Conservation (phyloP, 208 protist genomes). For the Wallacemonas sp. region DNA sequence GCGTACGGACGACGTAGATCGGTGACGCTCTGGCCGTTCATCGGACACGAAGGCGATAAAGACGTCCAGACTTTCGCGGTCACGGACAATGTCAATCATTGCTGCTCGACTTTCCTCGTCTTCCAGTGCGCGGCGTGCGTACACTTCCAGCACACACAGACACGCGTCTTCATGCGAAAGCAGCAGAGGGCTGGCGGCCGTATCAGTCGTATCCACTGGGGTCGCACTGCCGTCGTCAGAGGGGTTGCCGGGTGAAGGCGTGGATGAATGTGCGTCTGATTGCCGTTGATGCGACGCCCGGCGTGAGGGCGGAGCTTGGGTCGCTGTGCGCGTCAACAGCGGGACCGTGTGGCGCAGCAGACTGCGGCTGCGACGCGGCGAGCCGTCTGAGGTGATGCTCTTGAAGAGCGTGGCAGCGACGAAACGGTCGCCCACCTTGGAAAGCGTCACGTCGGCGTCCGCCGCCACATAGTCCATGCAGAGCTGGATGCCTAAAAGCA, state of each 20-base stretch:
- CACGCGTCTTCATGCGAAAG: constrained; percentile 5
- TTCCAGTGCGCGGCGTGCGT: constrained; percentile 5
- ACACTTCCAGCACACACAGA: constrained; percentile 13
- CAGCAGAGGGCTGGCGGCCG: background rate
- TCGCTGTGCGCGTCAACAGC: constrained; percentile 1
- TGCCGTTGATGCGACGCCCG: background rate
- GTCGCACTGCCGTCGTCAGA: too few relatives aligned
- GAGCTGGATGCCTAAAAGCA: constrained; percentile 65
- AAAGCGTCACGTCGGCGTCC: constrained; percentile 26
- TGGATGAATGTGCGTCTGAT: too few relatives aligned
- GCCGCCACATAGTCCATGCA: constrained; percentile 78
- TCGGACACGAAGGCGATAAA: constrained; percentile 28
- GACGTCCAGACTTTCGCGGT: constrained; percentile 31
- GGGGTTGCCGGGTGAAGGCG: too few relatives aligned
- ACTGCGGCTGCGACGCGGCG: constrained; percentile 1
- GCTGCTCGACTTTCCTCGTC: constrained; percentile 25
- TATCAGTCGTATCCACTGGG: too few relatives aligned
- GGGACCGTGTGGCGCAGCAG: background rate
- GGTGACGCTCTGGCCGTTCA: constrained; percentile 11
- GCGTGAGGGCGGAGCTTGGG: background rate
- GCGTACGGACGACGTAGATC: background rate
- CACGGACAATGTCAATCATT: constrained; percentile 21
- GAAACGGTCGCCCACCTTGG: background rate
- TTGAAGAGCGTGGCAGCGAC: constrained; percentile 4
- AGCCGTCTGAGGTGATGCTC: background rate